These are phyloP conservation scores for Schizopora paradoxa DNA, from an alignment of 1,284 basidiomycete genomes.

Conservation along the genomic window DNA sequence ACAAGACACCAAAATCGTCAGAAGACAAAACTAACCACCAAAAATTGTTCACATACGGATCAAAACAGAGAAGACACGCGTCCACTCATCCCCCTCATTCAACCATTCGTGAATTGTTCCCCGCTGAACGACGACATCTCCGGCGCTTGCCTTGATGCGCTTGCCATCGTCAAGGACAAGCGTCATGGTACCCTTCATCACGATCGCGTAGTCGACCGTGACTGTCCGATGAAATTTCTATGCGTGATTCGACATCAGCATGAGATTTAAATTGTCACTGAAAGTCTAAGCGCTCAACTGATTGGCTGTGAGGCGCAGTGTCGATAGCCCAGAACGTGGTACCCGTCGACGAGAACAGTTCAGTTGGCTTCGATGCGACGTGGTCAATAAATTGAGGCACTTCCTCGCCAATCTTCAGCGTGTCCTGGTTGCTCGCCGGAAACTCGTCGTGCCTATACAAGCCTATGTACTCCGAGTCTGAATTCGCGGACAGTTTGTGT, in stretches of 20 bases:
- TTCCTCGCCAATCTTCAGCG: constrained; percentile 17
- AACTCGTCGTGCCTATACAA: constrained; percentile 18
- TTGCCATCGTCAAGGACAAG: constrained; percentile 18
- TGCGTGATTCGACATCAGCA: too few species aligned
- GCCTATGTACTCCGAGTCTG: constrained; percentile 16
- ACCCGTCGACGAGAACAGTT: too few species aligned
- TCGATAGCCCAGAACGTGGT: constrained; percentile 20
- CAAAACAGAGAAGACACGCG: constrained; percentile 19
- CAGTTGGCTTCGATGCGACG: too few species aligned
- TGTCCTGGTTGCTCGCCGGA: constrained; percentile 19
- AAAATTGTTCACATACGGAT: constrained; percentile 5
- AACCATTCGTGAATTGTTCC: constrained; percentile 20
- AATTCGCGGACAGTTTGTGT: constrained; percentile 13
- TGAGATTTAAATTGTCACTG: too few species aligned
- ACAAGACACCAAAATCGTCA: too few species aligned
- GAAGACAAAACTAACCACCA: too few species aligned
- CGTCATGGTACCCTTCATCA: constrained; percentile 19
- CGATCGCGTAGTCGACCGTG: constrained; percentile 24
- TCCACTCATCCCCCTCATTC: constrained; percentile 21
- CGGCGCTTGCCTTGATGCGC: constrained; percentile 12
- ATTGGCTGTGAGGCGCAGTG: constrained; percentile 20
- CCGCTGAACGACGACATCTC: constrained; percentile 21
- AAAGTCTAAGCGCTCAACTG: too few species aligned
- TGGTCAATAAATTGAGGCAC: too few species aligned
- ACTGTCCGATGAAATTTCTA: constrained; percentile 21